Evolutionary conservation across 2,329 filamentous ascomycete genomes (phyloP).

Genomic region (Penicillium sp.): DNA sequence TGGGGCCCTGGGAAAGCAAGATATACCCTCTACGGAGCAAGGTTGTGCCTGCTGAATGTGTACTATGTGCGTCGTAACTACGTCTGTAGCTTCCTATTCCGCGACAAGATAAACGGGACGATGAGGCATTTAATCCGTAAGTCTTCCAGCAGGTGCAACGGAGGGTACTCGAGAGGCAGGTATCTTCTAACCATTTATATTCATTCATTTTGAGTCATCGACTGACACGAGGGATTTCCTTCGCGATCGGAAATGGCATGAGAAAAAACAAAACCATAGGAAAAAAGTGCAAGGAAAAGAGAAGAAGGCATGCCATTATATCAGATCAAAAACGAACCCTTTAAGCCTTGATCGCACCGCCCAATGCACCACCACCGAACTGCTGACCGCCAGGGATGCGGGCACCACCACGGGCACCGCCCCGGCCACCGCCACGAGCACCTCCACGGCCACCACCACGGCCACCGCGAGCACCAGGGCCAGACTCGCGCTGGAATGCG

Average conservation of each 20-base stretch:
- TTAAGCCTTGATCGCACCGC: conserved; percentile 52
- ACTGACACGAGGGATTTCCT: conserved; percentile 15
- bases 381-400: conserved; percentile 46
- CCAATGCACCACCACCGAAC: conserved; percentile 51
- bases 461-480: conserved; percentile 65
- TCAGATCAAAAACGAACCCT: conserved; percentile 23
- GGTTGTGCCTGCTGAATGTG: too few species aligned
- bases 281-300: conserved; percentile 23
- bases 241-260: conserved; percentile 20
- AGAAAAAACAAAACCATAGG: conserved; percentile 20
- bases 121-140: too few species aligned
- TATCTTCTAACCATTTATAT: conserved; percentile 16
- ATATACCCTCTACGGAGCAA: too few species aligned
- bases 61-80: too few species aligned
- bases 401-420: conserved; percentile 37
- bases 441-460: conserved; percentile 44
- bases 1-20: too few species aligned
- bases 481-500: conserved; percentile 90
- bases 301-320: conserved; percentile 33
- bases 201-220: conserved; percentile 25
- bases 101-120: too few species aligned
- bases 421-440: conserved; percentile 37
- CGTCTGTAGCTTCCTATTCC: too few species aligned
- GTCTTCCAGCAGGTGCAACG: too few species aligned
- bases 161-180: too few species aligned